Conservation (phyloP, 306 rosid genomes). For the Casuarina glauca region DNA sequence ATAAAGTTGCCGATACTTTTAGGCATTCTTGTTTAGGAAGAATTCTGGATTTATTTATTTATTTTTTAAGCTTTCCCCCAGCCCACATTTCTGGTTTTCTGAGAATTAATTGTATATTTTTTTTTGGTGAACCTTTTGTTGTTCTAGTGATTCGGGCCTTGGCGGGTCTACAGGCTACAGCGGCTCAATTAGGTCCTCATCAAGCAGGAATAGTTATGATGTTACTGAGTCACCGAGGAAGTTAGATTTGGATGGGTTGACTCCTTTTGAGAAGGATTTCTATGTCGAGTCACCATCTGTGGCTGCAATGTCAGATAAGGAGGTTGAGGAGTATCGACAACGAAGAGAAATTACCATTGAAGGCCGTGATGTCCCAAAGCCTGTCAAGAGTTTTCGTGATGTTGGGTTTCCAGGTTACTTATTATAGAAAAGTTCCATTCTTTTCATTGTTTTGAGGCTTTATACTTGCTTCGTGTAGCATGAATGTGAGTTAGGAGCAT, state of each 20-base stretch:
- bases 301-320: conserved; percentile 76
- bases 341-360: conserved; percentile 87
- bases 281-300: conserved; percentile 72
- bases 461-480: conserved; percentile 12
- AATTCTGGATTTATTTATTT: not conserved
- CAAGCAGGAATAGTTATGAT: conserved; percentile 53
- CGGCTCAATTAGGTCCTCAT: conserved; percentile 56
- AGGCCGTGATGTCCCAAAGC: conserved; percentile 95
- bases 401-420: conserved; percentile 86
- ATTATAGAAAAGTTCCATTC: not conserved
- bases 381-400: conserved; percentile 74
- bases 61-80: not conserved
- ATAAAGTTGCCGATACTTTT: not conserved
- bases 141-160: conserved; percentile 75
- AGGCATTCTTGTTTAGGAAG: not conserved
- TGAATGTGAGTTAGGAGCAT: not conserved
- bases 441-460: conserved; percentile 7
- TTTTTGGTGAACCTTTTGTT: conserved; percentile 26
- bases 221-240: conserved; percentile 62
- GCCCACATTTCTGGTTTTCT: not conserved
- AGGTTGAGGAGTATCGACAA: conserved; percentile 70
- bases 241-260: conserved; percentile 86
- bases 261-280: conserved; percentile 92
- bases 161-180: conserved; percentile 59
- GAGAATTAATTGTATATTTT: not conserved